Conservation (phyloP, 2,329 filamentous ascomycete genomes). For the Colletotrichum euphorbiae region DNA sequence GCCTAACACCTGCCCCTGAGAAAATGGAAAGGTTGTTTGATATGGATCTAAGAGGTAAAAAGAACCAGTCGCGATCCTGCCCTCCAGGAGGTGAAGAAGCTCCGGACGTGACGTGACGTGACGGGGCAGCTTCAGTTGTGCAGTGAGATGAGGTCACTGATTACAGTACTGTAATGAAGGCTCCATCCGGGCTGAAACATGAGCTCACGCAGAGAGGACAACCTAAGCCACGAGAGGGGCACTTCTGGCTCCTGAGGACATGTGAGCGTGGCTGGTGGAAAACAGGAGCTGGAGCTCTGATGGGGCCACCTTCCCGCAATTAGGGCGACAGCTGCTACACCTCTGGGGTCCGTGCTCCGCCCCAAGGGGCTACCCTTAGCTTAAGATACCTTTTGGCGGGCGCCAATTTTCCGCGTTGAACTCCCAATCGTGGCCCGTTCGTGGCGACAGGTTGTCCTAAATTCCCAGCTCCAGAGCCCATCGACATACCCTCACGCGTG, state of each 20-base stretch:
- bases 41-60: not conserved
- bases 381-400: slow-evolving; percentile 31
- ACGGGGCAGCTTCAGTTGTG: slow-evolving; percentile 10
- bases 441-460: slow-evolving; percentile 45
- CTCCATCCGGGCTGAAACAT: slow-evolving; percentile 36
- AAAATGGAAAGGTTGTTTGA: slow-evolving; percentile 4
- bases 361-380: slow-evolving; percentile 35
- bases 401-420: slow-evolving; percentile 40
- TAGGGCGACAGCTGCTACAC: not conserved
- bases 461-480: slow-evolving; percentile 35
- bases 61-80: slow-evolving; percentile 17
- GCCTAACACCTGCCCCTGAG: not conserved
- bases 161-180: too few relatives aligned
- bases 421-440: slow-evolving; percentile 40
- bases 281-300: slow-evolving; percentile 13
- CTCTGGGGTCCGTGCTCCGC: slow-evolving; percentile 24
- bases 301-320: not conserved
- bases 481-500: slow-evolving; percentile 34
- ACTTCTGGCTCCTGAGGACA: not conserved
- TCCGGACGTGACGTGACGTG: slow-evolving; percentile 36
- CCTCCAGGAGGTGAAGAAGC: slow-evolving; percentile 29
- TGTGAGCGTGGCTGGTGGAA: slow-evolving; percentile 29
- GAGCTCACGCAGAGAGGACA: slow-evolving; percentile 16
- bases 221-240: slow-evolving; percentile 30
- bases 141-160: slow-evolving; percentile 39